Conservation (phyloP, 129 eudicot species). For the Flaveria brownii region DNA sequence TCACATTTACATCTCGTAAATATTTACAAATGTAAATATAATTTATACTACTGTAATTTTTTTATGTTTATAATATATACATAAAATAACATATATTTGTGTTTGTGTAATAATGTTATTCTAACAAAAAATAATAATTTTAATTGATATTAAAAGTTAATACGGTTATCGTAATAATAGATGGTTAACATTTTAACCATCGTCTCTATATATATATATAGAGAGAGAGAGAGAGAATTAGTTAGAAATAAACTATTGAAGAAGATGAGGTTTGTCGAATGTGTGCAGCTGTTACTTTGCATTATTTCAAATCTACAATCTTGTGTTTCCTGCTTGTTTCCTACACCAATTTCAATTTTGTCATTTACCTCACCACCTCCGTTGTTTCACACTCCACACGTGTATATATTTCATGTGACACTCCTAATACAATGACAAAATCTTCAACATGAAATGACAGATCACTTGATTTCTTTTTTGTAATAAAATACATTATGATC, state of each 20-base stretch:
- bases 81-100: too few species aligned
- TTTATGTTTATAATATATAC: too few species aligned
- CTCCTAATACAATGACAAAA: conserved; percentile 17
- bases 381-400: conserved; percentile 15
- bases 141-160: too few species aligned
- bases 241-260: neutral
- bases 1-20: too few species aligned
- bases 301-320: conserved; percentile 21
- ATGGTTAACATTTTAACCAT: too few species aligned
- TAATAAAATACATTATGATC: conserved; percentile 10
- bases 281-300: conserved; percentile 32
- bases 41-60: too few species aligned
- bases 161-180: too few species aligned
- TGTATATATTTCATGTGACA: neutral
- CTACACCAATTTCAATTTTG: conserved; percentile 25
- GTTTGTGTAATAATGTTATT: too few species aligned
- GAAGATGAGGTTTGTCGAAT: conserved; percentile 39
- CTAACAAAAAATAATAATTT: too few species aligned
- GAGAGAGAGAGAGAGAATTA: too few species aligned
- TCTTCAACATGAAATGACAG: conserved; percentile 19
- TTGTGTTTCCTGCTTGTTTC: conserved; percentile 34
- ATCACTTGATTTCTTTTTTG: neutral
- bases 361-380: conserved; percentile 25
- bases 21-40: too few species aligned
- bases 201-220: too few species aligned